Percentiles rank a stretch among this genome's conserved stretches.
These are phyloP conservation scores for Xylaria telfairii DNA, from an alignment of 495 filamentous ascomycete genomes.

Conservation along the genomic window DNA sequence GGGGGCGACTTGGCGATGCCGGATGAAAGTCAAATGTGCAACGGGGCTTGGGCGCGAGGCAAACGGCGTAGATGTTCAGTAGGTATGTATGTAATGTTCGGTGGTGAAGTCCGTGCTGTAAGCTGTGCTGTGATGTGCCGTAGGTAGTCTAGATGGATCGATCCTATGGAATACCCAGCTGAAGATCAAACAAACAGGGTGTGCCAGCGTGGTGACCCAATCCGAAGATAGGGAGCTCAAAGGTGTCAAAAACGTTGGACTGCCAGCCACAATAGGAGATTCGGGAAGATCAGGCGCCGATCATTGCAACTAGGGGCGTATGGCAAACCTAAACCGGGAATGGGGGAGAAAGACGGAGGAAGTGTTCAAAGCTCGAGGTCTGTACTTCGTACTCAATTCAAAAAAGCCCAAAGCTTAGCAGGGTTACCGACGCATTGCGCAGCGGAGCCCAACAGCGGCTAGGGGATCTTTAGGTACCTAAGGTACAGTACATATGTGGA, in stretches of 20 bases:
- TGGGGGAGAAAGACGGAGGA: neutral
- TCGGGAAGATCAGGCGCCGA: neutral
- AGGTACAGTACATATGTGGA: neutral
- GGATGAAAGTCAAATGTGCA: neutral
- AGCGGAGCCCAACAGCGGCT: slow-evolving; percentile 6
- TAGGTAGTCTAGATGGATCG: neutral
- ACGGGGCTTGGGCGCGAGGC: slow-evolving; percentile 3
- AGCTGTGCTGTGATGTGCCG: neutral
- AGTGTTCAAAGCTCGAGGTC: neutral
- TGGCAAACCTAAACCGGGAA: neutral
- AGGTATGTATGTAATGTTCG: neutral
- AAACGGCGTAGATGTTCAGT: neutral
- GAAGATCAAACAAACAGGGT: neutral
- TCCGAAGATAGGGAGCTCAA: neutral
- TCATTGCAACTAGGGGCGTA: neutral
- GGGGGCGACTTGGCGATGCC: neutral
- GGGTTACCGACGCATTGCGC: slow-evolving; percentile 2
- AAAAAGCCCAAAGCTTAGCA: slow-evolving; percentile 9
- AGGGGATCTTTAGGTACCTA: slow-evolving; percentile 1
- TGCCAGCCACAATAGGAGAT: neutral
- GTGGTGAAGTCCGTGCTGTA: slow-evolving; percentile 13
- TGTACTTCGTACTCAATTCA: neutral
- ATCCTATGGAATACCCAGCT: neutral
- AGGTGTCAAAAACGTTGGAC: neutral
- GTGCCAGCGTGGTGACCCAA: neutral